Conservation (phyloP, 2,329 filamentous ascomycete genomes). For the Arthroderma sp. region DNA sequence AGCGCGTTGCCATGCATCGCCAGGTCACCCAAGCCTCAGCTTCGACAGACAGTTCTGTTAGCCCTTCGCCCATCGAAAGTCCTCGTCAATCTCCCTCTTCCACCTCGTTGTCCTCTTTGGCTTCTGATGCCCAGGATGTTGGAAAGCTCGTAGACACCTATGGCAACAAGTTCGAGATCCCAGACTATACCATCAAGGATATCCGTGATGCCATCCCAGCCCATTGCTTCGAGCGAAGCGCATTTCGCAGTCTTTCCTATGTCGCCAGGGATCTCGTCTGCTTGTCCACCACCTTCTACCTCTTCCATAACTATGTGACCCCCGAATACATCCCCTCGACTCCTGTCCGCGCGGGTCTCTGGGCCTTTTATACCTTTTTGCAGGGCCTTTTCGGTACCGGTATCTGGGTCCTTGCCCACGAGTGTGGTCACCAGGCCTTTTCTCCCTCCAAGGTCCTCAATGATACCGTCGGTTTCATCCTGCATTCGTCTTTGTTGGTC, state of each 20-base stretch:
- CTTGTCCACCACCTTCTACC: slow-evolving; percentile 64
- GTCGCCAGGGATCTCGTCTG: slow-evolving; percentile 67
- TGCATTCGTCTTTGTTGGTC: slow-evolving; percentile 77
- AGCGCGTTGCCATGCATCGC: slow-evolving; percentile 38
- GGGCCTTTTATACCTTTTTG: slow-evolving; percentile 59
- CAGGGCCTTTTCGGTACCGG: slow-evolving; percentile 92
- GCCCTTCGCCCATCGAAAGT: slow-evolving; percentile 45
- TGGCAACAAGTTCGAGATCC: slow-evolving; percentile 85
- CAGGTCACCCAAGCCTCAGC: slow-evolving; percentile 39
- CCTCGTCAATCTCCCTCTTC: slow-evolving; percentile 58
- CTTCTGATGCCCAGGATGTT: slow-evolving; percentile 45
- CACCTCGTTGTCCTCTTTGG: slow-evolving; percentile 84
- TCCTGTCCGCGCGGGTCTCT: slow-evolving; percentile 51
- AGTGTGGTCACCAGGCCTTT: slow-evolving; percentile 95
- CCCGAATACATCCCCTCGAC: slow-evolving; percentile 66
- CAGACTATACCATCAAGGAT: slow-evolving; percentile 95
- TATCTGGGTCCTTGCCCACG: slow-evolving; percentile 91
- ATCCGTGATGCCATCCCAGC: slow-evolving; percentile 93
- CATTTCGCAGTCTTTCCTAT: slow-evolving; percentile 60
- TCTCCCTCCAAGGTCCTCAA: slow-evolving; percentile 84
- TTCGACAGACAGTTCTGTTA: slow-evolving; percentile 41
- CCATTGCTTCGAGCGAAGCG: slow-evolving; percentile 90
- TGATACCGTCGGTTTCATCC: slow-evolving; percentile 81
- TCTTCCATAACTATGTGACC: slow-evolving; percentile 83
- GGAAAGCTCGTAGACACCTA: slow-evolving; percentile 72